Base-by-base conservation (phyloP, 805 yeast genomes). In the Candida namnaoensis region DNA sequence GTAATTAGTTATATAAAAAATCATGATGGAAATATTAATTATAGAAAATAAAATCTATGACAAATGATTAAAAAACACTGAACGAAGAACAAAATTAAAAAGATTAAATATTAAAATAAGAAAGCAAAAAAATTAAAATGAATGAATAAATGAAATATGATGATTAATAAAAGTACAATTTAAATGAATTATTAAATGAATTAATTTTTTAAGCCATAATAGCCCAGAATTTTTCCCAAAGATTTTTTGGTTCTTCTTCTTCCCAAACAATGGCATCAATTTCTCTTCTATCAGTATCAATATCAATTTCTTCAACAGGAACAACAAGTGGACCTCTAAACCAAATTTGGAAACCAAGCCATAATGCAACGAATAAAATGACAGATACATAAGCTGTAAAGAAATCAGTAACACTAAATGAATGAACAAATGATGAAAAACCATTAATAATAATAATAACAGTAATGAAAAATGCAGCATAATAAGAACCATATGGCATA, bases 381-480 rank as follows among this genome's bases (percentile, higher is more conserved):
- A 82, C 66, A 13, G 91, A 84, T 42, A 86, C 66, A 55, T 86
- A 86, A 24, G 84, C 74, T 25, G 86, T 76, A 57, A 84, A 76
- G 66, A 86, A 86, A 33, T 65, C 62, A 10, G 74, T 58, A 4
- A 74, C 83, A 44, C 64, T 65, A 52, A 82, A 64, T 26, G 56
- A 60, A 10, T 59, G 61, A 42, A 76, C 76, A 62, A 86, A 86
- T 1, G 76, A 74, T 2, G 71, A 60, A 58, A 72, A 86, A 34
- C 95, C 95, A 61, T 87, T 90, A 46, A 86, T 68, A 46, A 85
- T 68, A 26, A 75, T 73, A 54, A 87, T 73, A 27, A 82, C 47
- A 12, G 69, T 58, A 47, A 81, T 68, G 48, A 74, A 67, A 41
- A 69, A 61, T 5, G 76, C 61, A 3, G 88, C 75, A 51, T 82